Evolutionary conservation across 1,284 basidiomycete genomes (phyloP).

Genomic region (Ceratobasidium sp.): DNA sequence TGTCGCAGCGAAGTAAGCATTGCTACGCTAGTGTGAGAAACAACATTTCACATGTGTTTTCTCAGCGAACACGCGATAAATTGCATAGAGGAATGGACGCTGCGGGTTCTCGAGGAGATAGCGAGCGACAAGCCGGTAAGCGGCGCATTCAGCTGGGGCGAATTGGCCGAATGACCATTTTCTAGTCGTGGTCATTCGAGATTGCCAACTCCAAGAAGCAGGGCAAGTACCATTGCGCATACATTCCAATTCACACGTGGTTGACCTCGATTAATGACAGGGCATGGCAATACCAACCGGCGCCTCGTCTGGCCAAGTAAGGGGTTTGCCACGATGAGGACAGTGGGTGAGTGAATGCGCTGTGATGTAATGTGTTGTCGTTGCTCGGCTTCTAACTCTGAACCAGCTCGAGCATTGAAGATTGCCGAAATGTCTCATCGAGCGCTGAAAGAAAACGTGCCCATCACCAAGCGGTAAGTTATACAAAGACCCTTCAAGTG

Average conservation of each 20-base stretch:
- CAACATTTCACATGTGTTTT: neutral
- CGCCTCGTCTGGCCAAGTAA: conserved; percentile 37
- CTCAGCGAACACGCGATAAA: conserved; percentile 26
- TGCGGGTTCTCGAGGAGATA: conserved; percentile 42
- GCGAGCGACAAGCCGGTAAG: conserved; percentile 31
- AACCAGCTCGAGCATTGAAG: conserved; percentile 69
- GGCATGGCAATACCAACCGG: neutral
- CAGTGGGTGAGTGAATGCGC: conserved; percentile 7
- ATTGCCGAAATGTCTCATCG: conserved; percentile 72
- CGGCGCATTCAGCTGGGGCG: neutral
- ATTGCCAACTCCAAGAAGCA: conserved; percentile 17
- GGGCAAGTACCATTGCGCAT: conserved; percentile 21
- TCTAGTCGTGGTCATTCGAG: conserved; percentile 15
- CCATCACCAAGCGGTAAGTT: conserved; percentile 73
- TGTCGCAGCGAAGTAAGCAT: conserved; percentile 12
- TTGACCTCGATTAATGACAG: neutral
- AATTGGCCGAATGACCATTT: neutral
- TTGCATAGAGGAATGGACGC: conserved; percentile 29
- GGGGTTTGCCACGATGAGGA: conserved; percentile 22
- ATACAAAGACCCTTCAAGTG: neutral
- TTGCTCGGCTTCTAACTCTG: no score
- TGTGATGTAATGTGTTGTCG: neutral
- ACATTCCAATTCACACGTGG: neutral
- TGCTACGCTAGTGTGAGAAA: neutral
- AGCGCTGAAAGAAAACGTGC: conserved; percentile 64